Conservation (phyloP, 805 yeast genomes). For the Diddensiella transvaalensis region DNA sequence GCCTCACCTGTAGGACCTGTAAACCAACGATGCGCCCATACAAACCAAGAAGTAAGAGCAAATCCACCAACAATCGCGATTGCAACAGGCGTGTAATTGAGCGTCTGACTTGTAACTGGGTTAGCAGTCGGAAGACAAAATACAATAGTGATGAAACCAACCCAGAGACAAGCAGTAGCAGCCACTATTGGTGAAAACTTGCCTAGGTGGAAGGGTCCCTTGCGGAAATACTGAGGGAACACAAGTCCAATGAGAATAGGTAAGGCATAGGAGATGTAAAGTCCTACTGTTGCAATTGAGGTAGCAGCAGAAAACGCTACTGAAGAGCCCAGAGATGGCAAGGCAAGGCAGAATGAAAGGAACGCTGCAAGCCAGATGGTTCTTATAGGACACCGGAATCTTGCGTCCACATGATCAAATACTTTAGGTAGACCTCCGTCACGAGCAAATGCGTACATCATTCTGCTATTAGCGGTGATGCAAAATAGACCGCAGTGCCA, state of each 20-base stretch:
- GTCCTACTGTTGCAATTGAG: conserved; percentile 59
- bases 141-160: conserved; percentile 50
- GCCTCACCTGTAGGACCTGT: conserved; percentile 45
- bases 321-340: conserved; percentile 52
- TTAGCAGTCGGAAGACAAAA: conserved; percentile 54
- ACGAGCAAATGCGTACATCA: conserved; percentile 67
- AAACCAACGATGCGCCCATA: conserved; percentile 51
- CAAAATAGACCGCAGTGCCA: conserved; percentile 24
- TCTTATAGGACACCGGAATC: conserved; percentile 55
- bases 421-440: conserved; percentile 67
- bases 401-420: conserved; percentile 56
- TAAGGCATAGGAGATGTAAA: conserved; percentile 57
- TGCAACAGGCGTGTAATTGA: conserved; percentile 69
- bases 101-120: conserved; percentile 38
- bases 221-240: conserved; percentile 47
- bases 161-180: conserved; percentile 48
- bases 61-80: conserved; percentile 60
- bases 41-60: conserved; percentile 48
- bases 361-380: conserved; percentile 53
- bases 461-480: conserved; percentile 46
- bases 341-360: conserved; percentile 53
- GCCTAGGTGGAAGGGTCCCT: conserved; percentile 68
- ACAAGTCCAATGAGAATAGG: conserved; percentile 56
- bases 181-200: conserved; percentile 43
- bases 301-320: conserved; percentile 69